Evolutionary conservation across 2,329 filamentous ascomycete species (phyloP).

Genomic region (Trichophyton simii): DNA sequence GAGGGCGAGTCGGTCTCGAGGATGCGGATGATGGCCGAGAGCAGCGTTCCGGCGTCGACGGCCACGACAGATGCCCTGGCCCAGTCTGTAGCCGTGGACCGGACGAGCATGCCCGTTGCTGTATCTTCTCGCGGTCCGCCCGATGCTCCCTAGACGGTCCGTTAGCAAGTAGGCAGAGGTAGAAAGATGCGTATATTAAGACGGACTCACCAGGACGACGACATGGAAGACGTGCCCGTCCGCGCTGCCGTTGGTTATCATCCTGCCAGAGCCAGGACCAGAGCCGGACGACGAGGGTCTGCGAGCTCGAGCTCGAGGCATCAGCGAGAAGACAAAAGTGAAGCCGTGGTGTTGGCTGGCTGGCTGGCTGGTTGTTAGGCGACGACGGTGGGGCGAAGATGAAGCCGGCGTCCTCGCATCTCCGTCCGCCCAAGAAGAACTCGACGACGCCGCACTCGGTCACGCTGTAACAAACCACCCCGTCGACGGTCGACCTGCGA

Average conservation of each 20-base stretch:
- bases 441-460: neutral
- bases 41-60: constrained; percentile 86
- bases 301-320: neutral
- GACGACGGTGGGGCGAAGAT: neutral
- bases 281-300: neutral
- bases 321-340: neutral
- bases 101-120: constrained; percentile 77
- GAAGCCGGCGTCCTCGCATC: neutral
- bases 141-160: constrained; percentile 56
- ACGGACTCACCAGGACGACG: neutral
- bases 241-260: neutral
- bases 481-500: too few relatives aligned
- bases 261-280: neutral
- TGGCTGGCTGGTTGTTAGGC: neutral
- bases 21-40: constrained; percentile 71
- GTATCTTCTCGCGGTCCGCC: constrained; percentile 85
- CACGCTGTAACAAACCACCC: too few relatives aligned
- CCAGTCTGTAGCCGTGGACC: constrained; percentile 70
- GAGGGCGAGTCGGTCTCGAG: constrained; percentile 39
- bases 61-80: constrained; percentile 68
- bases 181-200: too few relatives aligned
- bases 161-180: constrained; percentile 18
- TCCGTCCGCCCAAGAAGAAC: neutral
- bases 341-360: neutral
- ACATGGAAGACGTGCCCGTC: neutral